Base-by-base conservation (phyloP, 2,329 filamentous ascomycete genomes). In the Dothistroma pini region DNA sequence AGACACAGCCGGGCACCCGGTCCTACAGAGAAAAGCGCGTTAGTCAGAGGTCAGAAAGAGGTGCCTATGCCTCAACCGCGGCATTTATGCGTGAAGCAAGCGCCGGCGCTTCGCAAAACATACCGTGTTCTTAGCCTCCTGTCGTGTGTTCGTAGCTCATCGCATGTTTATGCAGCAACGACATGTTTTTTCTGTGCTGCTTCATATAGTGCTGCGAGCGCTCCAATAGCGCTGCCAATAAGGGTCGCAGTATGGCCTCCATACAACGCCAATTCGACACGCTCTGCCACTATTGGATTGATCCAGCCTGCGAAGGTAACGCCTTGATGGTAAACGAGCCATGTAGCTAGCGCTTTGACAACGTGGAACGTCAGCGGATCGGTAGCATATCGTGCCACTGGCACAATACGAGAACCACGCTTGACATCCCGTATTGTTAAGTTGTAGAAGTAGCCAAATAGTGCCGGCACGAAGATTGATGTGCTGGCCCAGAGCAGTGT, bases 361-460 rank as follows among this genome's bases (percentile, higher is more conserved):
- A 97, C 87, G 79, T 93, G 96, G 78, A 96, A 99, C 22, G 88
- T 89, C 72, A 97, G 79, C 4, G 93, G 93, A 74, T 99, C 95
- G 66, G 93, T 86, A 6, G 81, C 78, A 66, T 88, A 86, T 65
- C 85, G 83, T 21, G 74, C 70, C 57, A 74, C 75, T 2, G 72
- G 70, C 19, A 75, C 75, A 4, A 60, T 61, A 16, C 54, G 49
- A 10, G 66, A 65, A 11, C 72, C 70, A 71, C 71, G 72, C 74
- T 80, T 83, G 54, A 81, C 78, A 22, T 81, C 79, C 48, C 83
- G 81, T 57, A 84, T 77, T 44, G 87, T 90, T 71, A 97, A 76
- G 77, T 97, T 97, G 84, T 96, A 89, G 75, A 97, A 96, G 79
- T 95, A 97, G 29, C 90, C 91, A 48, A 86, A 81, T 34, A 89